These are phyloP conservation scores for Pholiota molesta DNA, from an alignment of 768 basidiomycete species.

Conservation along the genomic window DNA sequence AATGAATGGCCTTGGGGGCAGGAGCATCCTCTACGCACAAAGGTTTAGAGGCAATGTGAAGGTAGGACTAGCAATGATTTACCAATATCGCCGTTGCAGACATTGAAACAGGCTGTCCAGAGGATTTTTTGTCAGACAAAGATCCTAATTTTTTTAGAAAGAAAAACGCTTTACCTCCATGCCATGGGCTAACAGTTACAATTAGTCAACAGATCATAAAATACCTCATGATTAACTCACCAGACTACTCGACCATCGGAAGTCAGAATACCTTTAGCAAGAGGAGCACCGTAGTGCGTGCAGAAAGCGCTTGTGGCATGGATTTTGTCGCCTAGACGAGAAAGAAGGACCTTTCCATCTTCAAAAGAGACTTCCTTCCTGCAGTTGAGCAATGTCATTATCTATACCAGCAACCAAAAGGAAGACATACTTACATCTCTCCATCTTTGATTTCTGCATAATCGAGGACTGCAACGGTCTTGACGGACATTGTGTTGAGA, in stretches of 20 bases:
- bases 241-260: conserved; percentile 82
- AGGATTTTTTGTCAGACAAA: neutral
- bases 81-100: conserved; percentile 85
- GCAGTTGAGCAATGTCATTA: conserved; percentile 3
- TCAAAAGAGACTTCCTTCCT: conserved; percentile 88
- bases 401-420: neutral
- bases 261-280: conserved; percentile 80
- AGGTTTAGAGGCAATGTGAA: conserved; percentile 14
- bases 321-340: conserved; percentile 73
- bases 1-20: conserved; percentile 78
- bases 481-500: conserved; percentile 43
- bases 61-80: conserved; percentile 14
- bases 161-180: conserved; percentile 60
- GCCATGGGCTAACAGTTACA: conserved; percentile 69
- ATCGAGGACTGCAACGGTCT: conserved; percentile 60
- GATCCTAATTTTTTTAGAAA: neutral
- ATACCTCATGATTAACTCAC: conserved; percentile 35
- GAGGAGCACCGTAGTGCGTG: conserved; percentile 91
- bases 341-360: conserved; percentile 76
- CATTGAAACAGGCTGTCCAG: conserved; percentile 79
- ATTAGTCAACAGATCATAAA: neutral
- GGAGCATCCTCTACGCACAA: conserved; percentile 78
- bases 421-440: conserved; percentile 54
- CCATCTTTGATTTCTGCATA: conserved; percentile 65
- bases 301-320: conserved; percentile 85